phyloP scores from a whole-genome alignment of 306 rosid species.

The Prunus persica region DNA sequence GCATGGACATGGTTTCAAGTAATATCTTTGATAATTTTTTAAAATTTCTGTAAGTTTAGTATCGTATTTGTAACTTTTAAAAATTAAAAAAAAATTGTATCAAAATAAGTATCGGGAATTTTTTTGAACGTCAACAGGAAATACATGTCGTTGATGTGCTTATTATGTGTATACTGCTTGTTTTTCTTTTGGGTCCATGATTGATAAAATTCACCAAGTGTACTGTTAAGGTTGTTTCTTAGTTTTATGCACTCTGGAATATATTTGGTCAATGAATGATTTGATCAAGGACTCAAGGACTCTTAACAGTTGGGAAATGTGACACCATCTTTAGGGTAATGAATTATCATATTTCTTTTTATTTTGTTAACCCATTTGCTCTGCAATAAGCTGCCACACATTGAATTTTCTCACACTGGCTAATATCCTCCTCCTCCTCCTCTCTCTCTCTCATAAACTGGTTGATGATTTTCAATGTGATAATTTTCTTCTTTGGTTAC shows the following conservation, averaged over 20 bases:
- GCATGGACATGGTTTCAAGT: neutral
- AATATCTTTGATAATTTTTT: neutral
- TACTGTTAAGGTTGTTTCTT: neutral
- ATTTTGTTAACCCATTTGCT: neutral
- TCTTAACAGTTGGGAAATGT: neutral
- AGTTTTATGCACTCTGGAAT: neutral
- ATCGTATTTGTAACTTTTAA: no score
- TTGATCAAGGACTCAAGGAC: neutral
- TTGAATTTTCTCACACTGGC: neutral
- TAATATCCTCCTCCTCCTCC: neutral
- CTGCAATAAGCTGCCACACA: neutral
- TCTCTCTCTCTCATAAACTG: slow-evolving; percentile 7
- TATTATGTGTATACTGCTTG: neutral
- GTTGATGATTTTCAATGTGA: neutral
- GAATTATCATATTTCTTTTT: neutral
- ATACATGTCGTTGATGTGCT: neutral
- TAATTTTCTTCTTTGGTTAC: neutral
- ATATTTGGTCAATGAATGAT: neutral
- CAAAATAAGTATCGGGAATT: neutral
- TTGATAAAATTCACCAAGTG: neutral
- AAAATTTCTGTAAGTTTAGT: no score
- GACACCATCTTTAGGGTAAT: neutral
- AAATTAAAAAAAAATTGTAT: no score
- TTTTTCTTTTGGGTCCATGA: neutral
- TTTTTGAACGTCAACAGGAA: neutral